A percentile compares a stretch with the other conserved stretches of the same genome.
These are phyloP conservation scores for Heliamphora exappendiculata DNA, from an alignment of 148 eudicot species.

Conservation along the genomic window DNA sequence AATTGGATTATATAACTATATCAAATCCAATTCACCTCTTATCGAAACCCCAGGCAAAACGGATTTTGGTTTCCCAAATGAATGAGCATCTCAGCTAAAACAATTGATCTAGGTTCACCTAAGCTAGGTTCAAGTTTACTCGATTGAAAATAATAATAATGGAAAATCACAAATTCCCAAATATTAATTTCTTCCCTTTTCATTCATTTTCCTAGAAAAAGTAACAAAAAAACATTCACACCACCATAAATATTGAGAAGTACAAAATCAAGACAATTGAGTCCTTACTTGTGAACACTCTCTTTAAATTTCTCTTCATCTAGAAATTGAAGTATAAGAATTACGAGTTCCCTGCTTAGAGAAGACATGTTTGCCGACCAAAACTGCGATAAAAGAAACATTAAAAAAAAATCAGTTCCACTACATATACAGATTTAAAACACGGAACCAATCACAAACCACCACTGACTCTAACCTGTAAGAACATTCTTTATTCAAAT, in stretches of 20 bases:
- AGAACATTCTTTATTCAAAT: too few relatives aligned
- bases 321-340: constrained; percentile 84
- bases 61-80: constrained; percentile 2
- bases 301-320: constrained; percentile 92
- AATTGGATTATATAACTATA: neutral
- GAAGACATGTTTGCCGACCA: constrained; percentile 50
- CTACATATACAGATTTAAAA: too few relatives aligned
- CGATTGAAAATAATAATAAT: neutral
- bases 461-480: too few relatives aligned
- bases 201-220: neutral
- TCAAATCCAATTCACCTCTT: too few relatives aligned
- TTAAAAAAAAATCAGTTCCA: too few relatives aligned
- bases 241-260: neutral
- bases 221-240: neutral
- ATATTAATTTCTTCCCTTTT: neutral
- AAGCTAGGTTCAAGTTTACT: neutral
- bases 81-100: neutral
- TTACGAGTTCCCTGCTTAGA: constrained; percentile 78
- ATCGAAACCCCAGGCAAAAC: neutral
- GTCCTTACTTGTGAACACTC: constrained; percentile 63
- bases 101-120: neutral
- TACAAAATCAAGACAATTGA: neutral
- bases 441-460: too few relatives aligned
- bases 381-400: neutral
- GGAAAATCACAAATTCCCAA: neutral